Evolutionary conservation across 768 basidiomycete species (phyloP), one percentile per base, ranked within the genome.

Genomic region (Symmetrospora coprosmae): DNA sequence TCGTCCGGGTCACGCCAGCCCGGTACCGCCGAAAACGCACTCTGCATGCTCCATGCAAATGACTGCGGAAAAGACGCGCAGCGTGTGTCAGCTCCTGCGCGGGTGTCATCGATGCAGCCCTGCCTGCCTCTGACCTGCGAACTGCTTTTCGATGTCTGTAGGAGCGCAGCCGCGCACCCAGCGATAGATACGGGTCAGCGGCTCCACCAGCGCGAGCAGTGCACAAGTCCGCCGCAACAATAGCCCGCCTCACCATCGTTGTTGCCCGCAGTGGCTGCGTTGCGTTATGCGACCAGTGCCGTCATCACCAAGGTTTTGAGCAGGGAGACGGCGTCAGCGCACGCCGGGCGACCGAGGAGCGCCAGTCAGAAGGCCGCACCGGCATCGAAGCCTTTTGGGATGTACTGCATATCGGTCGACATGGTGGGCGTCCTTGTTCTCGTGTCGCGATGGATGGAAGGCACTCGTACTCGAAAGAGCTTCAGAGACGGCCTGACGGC

Each of bases 41-140:
- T 58, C 55, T 39, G 55, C 55, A 46, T 58, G 55, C n/a, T 58
- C 55, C 55, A 58, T 58, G 55, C 55, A 58, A 3, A 19, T 43
- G 8, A 58, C 55, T 58, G 41, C n/a, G 8, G 9, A 50, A 17
- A 14, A 46, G 25, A 9, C 9, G 25, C 8, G 23, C 11, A 21
- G 45, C 17, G 21, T 27, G 9, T 11, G 25, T 46, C 45, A 21
- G 45, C 11, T 11, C 23, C 9, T 46, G 45, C 25, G 25, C 45
- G 21, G 11, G 25, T n/a, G n/a, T n/a, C n/a, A n/a, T n/a, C n/a
- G n/a, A n/a, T 16, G 37, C 4, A 30, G 5, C 21, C 27, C 38
- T 21, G 9, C 17, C 9, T 30, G 27, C 28, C 33, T 27, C 40
- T 34, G 17, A 46, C 55, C 55, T 4, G 55, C 55, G 31, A 58